Conservation (phyloP, 1,284 basidiomycete species). For the Singerocomus inundabilis region DNA sequence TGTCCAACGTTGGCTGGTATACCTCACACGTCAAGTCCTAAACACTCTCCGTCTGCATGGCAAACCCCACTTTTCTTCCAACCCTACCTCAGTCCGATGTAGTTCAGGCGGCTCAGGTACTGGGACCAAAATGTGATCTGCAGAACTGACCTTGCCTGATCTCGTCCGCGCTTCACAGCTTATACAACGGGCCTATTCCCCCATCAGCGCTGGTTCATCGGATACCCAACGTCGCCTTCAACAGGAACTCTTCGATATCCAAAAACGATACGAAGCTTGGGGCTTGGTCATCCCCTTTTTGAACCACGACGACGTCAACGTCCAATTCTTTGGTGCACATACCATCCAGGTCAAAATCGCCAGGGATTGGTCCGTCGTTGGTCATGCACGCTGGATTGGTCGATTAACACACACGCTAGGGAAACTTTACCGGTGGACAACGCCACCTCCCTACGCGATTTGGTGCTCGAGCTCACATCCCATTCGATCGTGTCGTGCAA, state of each 20-base stretch:
- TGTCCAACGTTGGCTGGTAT: not conserved
- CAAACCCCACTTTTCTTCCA: conserved; percentile 30
- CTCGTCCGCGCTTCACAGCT: conserved; percentile 34
- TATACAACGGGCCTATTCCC: conserved; percentile 62
- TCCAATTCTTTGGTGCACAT: conserved; percentile 91
- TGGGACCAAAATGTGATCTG: conserved; percentile 1
- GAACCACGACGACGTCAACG: conserved; percentile 68
- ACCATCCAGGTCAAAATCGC: conserved; percentile 90
- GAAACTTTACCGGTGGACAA: conserved; percentile 58
- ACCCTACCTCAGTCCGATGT: conserved; percentile 29
- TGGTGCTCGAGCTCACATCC: conserved; percentile 62
- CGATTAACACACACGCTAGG: conserved; percentile 40
- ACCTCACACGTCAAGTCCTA: not conserved
- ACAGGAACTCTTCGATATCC: conserved; percentile 71
- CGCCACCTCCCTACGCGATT: conserved; percentile 51
- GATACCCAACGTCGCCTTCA: conserved; percentile 65
- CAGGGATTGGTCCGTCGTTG: conserved; percentile 71
- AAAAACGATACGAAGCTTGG: conserved; percentile 74
- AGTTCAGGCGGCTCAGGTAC: conserved; percentile 34
- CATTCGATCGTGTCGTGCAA: conserved; percentile 53
- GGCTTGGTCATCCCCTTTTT: conserved; percentile 74
- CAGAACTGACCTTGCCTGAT: conserved; percentile 9
- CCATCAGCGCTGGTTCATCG: conserved; percentile 46
- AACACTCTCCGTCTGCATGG: conserved; percentile 11
- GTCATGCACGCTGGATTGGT: not conserved